Evolutionary conservation across 495 filamentous ascomycete genomes (phyloP).

Genomic region (Podospora pseudopauciseta): DNA sequence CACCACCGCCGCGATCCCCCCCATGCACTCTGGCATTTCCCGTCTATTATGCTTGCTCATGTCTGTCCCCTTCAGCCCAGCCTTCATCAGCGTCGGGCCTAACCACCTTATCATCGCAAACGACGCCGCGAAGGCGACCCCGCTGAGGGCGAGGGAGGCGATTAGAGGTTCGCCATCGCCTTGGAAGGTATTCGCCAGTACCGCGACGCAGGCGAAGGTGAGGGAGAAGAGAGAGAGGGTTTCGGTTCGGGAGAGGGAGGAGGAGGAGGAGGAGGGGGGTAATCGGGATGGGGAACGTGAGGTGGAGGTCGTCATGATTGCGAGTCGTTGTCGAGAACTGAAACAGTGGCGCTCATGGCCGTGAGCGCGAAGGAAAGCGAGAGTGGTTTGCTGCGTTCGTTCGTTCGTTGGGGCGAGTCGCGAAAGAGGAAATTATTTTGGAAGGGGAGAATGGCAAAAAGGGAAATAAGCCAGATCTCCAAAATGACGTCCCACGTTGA

Average conservation of each 20-base stretch:
- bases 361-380: background rate
- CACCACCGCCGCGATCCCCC: conserved; percentile 87
- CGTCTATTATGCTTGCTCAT: conserved; percentile 70
- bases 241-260: conserved; percentile 63
- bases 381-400: background rate
- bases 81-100: conserved; percentile 82
- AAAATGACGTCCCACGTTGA: conserved; percentile 10
- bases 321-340: conserved; percentile 1
- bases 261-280: conserved; percentile 18
- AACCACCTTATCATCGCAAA: conserved; percentile 92
- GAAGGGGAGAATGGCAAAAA: background rate
- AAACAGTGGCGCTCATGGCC: background rate
- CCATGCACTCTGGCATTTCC: conserved; percentile 93
- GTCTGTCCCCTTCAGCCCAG: conserved; percentile 87
- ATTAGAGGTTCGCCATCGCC: conserved; percentile 83
- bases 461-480: conserved; percentile 21
- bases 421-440: background rate
- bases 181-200: conserved; percentile 76
- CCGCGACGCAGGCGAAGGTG: conserved; percentile 62
- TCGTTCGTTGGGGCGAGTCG: too few species aligned
- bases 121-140: conserved; percentile 72
- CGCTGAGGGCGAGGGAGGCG: conserved; percentile 81
- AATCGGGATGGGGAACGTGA: background rate
- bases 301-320: conserved; percentile 12
- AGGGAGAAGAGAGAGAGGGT: conserved; percentile 66